Base-by-base conservation (phyloP, 2,329 filamentous ascomycete genomes). In the Xylariales sp. region DNA sequence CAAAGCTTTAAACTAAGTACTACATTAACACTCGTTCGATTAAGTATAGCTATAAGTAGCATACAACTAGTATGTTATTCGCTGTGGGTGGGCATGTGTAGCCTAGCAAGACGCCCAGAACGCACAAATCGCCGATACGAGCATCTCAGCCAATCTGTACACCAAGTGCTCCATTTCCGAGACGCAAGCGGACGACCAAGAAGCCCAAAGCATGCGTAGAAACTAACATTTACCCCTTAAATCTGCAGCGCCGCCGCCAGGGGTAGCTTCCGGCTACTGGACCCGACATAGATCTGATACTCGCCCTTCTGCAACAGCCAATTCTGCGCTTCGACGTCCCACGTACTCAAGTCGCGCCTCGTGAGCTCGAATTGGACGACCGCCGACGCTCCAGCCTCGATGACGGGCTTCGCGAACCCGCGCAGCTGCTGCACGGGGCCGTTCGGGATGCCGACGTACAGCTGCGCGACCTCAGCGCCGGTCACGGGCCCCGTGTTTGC, bases 381-480 rank as follows among this genome's bases (percentile, higher is more conserved):
- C n/a, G 81, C 76, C 8, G 79, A 84, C 67, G 84, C 81, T 0
- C 83, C 85, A 0, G 83, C 75, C 16, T 79, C 76, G 14, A 92
- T 75, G 16, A 78, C 77, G 6, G 89, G 81, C 78, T 91, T 91
- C 65, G 83, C 83, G 71, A 91, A 91, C 4, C 89, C 88, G 10
- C 90, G 82, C 5, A 91, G 80, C 74, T 90, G 87, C 67, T 79
- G 68, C 1, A 74, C 77, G 36, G 83, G 84, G 3, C 78, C 75
- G 45, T 77, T 69, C 5, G 84, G 83, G 32, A 86, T 79, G 5
- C 79, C 79, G 32, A 86, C 74, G 72, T 85, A 87, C 2, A 92
- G 79, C 83, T 94, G 91, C 0, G 87, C 83, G 0, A 92, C 87
- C 71, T 91, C 89, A 63, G 90, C 89, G 36, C 90, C 91, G 0